These are phyloP conservation scores for Kurtzmaniella fragi DNA, from an alignment of 805 yeast genomes.

Conservation along the genomic window DNA sequence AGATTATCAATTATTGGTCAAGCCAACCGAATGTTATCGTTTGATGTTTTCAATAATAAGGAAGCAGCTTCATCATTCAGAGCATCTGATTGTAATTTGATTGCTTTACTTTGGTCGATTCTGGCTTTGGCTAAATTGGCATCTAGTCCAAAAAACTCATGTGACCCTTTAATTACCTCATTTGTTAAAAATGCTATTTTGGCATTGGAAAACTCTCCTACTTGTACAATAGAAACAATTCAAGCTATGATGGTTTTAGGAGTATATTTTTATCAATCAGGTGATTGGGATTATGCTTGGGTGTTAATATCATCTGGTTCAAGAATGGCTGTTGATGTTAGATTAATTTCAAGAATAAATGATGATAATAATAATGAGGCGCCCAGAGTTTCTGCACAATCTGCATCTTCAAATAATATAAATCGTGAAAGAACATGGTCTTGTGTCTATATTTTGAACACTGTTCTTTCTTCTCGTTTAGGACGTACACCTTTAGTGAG, in stretches of 20 bases:
- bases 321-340: constrained; percentile 20
- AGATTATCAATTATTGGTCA: constrained; percentile 13
- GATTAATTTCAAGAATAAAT: constrained; percentile 11
- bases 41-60: neutral
- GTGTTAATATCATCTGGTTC: constrained; percentile 16
- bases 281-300: constrained; percentile 22
- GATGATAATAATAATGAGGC: constrained; percentile 1
- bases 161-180: constrained; percentile 1
- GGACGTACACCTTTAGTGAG: constrained; percentile 18
- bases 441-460: constrained; percentile 15
- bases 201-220: constrained; percentile 16
- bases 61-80: neutral
- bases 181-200: constrained; percentile 16
- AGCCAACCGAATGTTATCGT: constrained; percentile 2
- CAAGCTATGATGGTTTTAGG: constrained; percentile 18
- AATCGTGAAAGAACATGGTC: constrained; percentile 22
- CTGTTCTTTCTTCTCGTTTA: constrained; percentile 17
- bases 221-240: constrained; percentile 18
- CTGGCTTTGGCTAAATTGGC: constrained; percentile 13
- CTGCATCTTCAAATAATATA: constrained; percentile 10
- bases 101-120: constrained; percentile 18
- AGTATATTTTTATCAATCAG: constrained; percentile 14
- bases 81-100: constrained; percentile 9
- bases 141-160: constrained; percentile 1
- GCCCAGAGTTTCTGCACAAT: neutral